Percentiles rank a stretch among this genome's conserved stretches.
Evolutionary conservation across 2,329 filamentous ascomycete genomes (phyloP).

Genomic region (Zymoseptoria tritici): DNA sequence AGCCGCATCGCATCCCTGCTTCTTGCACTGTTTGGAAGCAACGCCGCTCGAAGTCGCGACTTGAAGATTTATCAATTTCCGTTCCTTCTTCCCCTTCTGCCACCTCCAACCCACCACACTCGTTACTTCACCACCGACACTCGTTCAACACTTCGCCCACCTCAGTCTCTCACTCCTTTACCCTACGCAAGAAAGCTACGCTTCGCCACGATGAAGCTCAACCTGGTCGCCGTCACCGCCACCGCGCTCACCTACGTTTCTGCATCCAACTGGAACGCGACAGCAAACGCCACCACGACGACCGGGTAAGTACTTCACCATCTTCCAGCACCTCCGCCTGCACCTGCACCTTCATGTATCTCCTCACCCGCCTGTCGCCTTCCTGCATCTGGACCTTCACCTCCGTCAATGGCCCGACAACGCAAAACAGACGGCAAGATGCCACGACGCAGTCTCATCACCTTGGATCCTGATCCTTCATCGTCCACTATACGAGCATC

Average conservation of each 20-base stretch:
- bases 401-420: neutral
- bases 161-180: neutral
- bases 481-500: neutral
- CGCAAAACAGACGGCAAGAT: neutral
- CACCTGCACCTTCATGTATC: neutral
- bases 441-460: neutral
- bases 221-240: neutral
- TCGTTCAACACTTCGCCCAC: neutral
- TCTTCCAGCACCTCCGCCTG: neutral
- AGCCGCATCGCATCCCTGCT: neutral
- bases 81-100: neutral
- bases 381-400: neutral
- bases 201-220: neutral
- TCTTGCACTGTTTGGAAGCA: neutral
- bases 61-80: neutral
- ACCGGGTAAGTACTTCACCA: conserved; percentile 10
- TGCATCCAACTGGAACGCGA: conserved; percentile 1
- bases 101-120: neutral
- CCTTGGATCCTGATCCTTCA: neutral
- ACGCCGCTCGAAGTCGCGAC: neutral
- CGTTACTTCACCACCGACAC: neutral
- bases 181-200: neutral
- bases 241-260: neutral
- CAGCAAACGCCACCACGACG: neutral
- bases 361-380: neutral